Base-by-base conservation (phyloP, 805 yeast genomes). In the Candida wancherniae region DNA sequence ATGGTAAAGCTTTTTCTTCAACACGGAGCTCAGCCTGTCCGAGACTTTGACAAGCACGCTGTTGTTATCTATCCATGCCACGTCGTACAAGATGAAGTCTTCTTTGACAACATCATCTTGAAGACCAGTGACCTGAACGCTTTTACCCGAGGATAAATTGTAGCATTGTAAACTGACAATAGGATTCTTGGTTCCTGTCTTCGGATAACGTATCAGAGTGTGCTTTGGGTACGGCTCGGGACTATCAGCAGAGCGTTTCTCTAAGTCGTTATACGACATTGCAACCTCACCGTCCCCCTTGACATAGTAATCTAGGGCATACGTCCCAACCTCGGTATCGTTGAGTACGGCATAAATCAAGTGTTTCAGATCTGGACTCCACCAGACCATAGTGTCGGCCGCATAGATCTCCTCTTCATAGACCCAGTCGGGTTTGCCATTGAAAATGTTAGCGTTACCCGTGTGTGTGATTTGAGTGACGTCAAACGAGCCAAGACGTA, bases 391-490 rank as follows among this genome's bases (percentile, higher is more conserved):
- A 20, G 52, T 56, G 39, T 80, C 88, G 10, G 58, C 45, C 0
- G 68, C 69, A 9, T 77, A 55, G 1, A 84, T 84, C 47, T 84
- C 94, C 48, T 84, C 94, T 51, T 84, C 94, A 52, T 83, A 83
- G 2, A 83, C 79, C 92, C 94, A 84, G 48, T 83, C 92, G 0
- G 88, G 77, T 40, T 68, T 78, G 5, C 85, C 94, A 44, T 83
- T 78, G 38, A 70, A 66, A 4, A 81, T 58, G 11, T 67, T 56
- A 0, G 40, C 48, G 9, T 69, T 58, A 0, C 87, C 88, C 49
- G 74, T 81, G 4, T 40, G 37, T 1, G 81, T 72, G 7, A 75
- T 50, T 34, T 57, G 64, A 0, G 39, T 48, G 4, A 52, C 36
- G 4, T 41, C 36, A 4, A 42, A 49, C 3, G 33, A 13, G 0